These are phyloP conservation scores for Henckelia pumila DNA, from an alignment of 257 asterid genomes.

Conservation along the genomic window DNA sequence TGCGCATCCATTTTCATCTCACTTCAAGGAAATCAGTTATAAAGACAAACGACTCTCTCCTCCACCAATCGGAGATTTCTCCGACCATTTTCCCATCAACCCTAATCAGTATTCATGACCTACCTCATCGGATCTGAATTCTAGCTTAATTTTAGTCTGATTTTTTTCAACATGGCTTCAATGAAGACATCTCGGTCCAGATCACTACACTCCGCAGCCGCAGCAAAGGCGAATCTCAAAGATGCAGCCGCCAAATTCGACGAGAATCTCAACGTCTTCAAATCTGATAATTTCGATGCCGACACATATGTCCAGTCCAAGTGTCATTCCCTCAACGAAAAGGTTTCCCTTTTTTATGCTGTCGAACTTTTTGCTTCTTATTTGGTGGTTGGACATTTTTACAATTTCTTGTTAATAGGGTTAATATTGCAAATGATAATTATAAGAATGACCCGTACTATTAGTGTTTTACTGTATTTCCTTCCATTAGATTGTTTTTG, in stretches of 20 bases:
- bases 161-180: slow-evolving; percentile 53
- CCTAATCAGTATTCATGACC: not conserved
- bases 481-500: not conserved
- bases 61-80: no score
- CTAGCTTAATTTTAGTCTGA: not conserved
- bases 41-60: no score
- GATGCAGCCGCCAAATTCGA: slow-evolving; percentile 75
- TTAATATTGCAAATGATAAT: not conserved
- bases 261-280: slow-evolving; percentile 90
- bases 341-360: slow-evolving; percentile 40
- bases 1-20: no score
- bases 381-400: not conserved
- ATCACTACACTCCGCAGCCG: slow-evolving; percentile 51
- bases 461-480: not conserved
- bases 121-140: slow-evolving; percentile 38
- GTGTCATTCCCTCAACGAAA: slow-evolving; percentile 82
- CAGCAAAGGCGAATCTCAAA: slow-evolving; percentile 52
- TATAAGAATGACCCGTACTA: not conserved
- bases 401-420: not conserved
- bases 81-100: no score
- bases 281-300: slow-evolving; percentile 88
- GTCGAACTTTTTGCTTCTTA: not conserved
- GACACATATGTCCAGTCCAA: slow-evolving; percentile 83
- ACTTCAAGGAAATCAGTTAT: no score
- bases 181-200: slow-evolving; percentile 82